Evolutionary conservation across 2,329 filamentous ascomycete genomes (phyloP).

Genomic region (Beauveria caledonica): DNA sequence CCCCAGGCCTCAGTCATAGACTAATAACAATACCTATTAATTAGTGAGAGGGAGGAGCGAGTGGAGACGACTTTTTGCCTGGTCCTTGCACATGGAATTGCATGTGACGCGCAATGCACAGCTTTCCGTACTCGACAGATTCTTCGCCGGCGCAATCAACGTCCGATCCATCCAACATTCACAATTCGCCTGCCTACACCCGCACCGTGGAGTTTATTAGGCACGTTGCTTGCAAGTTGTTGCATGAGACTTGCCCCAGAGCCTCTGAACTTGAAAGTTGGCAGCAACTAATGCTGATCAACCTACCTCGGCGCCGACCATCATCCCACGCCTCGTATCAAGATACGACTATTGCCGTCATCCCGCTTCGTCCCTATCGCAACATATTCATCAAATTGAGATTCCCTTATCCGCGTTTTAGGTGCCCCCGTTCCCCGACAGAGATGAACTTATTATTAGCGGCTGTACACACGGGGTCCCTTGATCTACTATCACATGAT

Average conservation of each 20-base stretch:
- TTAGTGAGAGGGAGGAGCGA: neutral
- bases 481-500: slow-evolving; percentile 8
- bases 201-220: neutral
- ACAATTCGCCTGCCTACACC: neutral
- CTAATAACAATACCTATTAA: too few relatives aligned
- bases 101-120: neutral
- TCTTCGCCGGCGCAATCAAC: neutral
- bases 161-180: too few relatives aligned
- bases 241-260: too few relatives aligned
- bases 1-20: neutral
- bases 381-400: neutral
- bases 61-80: too few relatives aligned
- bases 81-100: neutral
- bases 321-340: neutral
- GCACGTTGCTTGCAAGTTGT: too few relatives aligned
- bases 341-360: neutral
- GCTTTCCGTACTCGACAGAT: too few relatives aligned
- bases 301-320: neutral
- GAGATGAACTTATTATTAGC: neutral
- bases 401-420: neutral
- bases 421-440: neutral
- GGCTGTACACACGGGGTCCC: neutral
- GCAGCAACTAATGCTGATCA: too few relatives aligned
- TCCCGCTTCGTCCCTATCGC: neutral
- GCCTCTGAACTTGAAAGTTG: too few relatives aligned